A percentile compares a stretch with the other conserved stretches of the same genome.
Conservation (phyloP, 2,329 filamentous ascomycete species). For the Trichoderma sp. region DNA sequence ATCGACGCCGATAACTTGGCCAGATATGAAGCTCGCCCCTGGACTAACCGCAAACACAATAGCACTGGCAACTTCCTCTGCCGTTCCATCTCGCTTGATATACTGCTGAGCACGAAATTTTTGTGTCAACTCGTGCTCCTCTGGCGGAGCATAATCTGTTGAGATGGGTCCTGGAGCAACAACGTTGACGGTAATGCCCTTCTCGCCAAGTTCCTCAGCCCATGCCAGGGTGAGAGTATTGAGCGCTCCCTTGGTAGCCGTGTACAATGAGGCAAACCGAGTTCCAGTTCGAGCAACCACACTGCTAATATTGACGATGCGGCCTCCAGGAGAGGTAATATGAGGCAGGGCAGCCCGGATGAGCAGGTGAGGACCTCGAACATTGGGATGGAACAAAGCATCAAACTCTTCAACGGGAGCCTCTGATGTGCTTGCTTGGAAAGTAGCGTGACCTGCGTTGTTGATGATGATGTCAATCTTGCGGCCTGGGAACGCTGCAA, state of each 20-base stretch:
- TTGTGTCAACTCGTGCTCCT: slow-evolving; percentile 40
- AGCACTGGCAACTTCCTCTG: slow-evolving; percentile 24
- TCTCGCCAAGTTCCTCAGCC: slow-evolving; percentile 53
- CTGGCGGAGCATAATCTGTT: slow-evolving; percentile 52
- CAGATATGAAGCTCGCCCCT: slow-evolving; percentile 24
- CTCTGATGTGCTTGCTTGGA: slow-evolving; percentile 41
- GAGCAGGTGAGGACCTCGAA: slow-evolving; percentile 57
- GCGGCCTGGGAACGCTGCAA: slow-evolving; percentile 44
- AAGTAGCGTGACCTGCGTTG: slow-evolving; percentile 56
- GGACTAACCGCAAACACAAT: slow-evolving; percentile 22
- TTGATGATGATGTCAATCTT: slow-evolving; percentile 58
- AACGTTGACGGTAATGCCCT: slow-evolving; percentile 49
- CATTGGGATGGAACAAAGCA: slow-evolving; percentile 48
- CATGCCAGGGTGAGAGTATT: slow-evolving; percentile 56
- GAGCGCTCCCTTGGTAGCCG: slow-evolving; percentile 56
- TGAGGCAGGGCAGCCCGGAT: slow-evolving; percentile 46
- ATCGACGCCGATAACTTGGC: slow-evolving; percentile 25
- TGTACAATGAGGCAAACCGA: slow-evolving; percentile 50
- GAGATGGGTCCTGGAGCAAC: slow-evolving; percentile 46
- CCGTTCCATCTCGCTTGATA: slow-evolving; percentile 23
- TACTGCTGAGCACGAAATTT: slow-evolving; percentile 31
- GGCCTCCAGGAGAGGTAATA: slow-evolving; percentile 44
- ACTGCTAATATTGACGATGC: slow-evolving; percentile 53
- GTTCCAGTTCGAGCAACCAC: slow-evolving; percentile 36
- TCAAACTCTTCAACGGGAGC: slow-evolving; percentile 54